Conservation (phyloP, 768 basidiomycete species). For the Boletus pseudopeckii region DNA sequence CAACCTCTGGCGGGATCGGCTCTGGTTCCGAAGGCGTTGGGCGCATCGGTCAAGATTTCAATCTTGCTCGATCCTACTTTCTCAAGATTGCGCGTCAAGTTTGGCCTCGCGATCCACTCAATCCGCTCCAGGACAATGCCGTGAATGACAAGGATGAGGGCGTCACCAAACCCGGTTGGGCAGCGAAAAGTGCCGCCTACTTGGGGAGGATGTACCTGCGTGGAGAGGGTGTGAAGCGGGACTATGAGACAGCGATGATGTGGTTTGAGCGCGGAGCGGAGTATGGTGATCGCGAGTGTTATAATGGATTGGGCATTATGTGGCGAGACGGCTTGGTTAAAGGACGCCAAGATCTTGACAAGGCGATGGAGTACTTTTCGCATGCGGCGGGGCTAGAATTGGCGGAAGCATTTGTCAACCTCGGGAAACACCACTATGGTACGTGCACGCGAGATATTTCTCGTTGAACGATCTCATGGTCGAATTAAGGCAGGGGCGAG, state of each 20-base stretch:
- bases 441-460: conserved; percentile 13
- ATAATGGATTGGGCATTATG: conserved; percentile 89
- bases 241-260: conserved; percentile 74
- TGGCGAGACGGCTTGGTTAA: conserved; percentile 83
- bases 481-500: conserved; percentile 62
- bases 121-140: conserved; percentile 45
- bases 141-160: conserved; percentile 48
- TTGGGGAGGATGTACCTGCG: conserved; percentile 91
- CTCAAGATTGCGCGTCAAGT: conserved; percentile 73
- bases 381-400: conserved; percentile 84
- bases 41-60: conserved; percentile 76
- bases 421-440: conserved; percentile 80
- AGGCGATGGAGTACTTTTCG: conserved; percentile 64
- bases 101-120: conserved; percentile 80
- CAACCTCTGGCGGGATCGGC: conserved; percentile 69
- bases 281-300: conserved; percentile 81
- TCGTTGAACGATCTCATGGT: conserved; percentile 3
- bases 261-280: conserved; percentile 91
- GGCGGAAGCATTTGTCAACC: conserved; percentile 87
- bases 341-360: conserved; percentile 62
- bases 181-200: conserved; percentile 80
- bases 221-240: conserved; percentile 85
- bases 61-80: conserved; percentile 80
- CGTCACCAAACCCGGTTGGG: conserved; percentile 52
- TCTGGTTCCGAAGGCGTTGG: conserved; percentile 94